Base-by-base conservation (phyloP, 371 early-diverging fungal species). In the Mortierella sp. region DNA sequence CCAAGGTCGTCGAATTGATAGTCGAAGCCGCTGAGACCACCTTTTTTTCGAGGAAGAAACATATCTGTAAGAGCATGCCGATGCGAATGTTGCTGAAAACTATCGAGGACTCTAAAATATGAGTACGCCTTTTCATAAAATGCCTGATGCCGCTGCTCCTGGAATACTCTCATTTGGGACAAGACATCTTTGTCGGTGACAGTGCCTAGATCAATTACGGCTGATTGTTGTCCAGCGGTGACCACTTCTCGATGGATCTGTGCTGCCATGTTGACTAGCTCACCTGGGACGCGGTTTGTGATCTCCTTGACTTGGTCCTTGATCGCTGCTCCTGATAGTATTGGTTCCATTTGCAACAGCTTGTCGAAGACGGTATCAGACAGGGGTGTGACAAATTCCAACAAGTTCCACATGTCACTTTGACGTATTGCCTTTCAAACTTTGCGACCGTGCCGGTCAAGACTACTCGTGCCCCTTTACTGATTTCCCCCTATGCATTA, bases 201-300 rank as follows among this genome's bases (percentile, higher is more conserved):
- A 47, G 53, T 30, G 18, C 19, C 31, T 39, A 19, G 41, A 49
- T 24, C 23, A 34, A 48, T 49, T 31, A 8, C 52, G 27, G 34
- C 51, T 26, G n/a, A 57, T 27, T 59, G 27, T 24, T 31, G 47
- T 30, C 48, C 31, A 26, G 21, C 28, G 18, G 43, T n/a, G 55
- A 21, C 14, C 18, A 21, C 21, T n/a, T 38, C 26, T 41, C 13
- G 42, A 39, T 30, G 27, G 43, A 45, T 34, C 45, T 24, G 50
- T 5, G 47, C 53, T 39, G 41, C 52, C 54, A 69, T 13, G 21
- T 51, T 31, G 45, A 67, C 27, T 5, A 61, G 50, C 23, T 61
- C 68, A 47, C 62, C 18, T 55, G 68, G 61, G 34, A 61, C 62
- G 31, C 46, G 48, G 49, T 69, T 69, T 31, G 58, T 62, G 46